Percentiles rank a stretch among this genome's conserved stretches.
phyloP scores from a whole-genome alignment of 148 eudicot genomes.

The Tetragonia tetragonoides region DNA sequence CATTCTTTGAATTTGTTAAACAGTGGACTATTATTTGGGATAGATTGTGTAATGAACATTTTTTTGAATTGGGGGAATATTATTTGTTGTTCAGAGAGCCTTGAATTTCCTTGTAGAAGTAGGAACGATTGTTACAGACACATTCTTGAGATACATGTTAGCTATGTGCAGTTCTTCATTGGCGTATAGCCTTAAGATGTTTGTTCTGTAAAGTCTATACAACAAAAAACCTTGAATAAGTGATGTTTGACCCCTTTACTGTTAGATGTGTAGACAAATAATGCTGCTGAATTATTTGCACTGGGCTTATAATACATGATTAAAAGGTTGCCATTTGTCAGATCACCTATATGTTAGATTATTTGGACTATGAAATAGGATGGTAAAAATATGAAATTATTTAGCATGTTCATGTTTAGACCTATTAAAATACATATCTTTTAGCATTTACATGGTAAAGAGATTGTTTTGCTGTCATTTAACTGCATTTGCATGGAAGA shows the following conservation, averaged over 20 bases:
- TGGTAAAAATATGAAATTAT: background rate
- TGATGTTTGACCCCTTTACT: background rate
- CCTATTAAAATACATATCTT: background rate
- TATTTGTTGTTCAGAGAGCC: background rate
- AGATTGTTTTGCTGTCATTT: too few relatives aligned
- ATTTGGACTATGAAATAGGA: background rate
- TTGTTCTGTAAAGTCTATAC: background rate
- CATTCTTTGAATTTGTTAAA: too few relatives aligned
- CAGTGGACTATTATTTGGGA: too few relatives aligned
- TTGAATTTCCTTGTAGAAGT: background rate
- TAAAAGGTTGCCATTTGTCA: too few relatives aligned
- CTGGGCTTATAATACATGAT: too few relatives aligned
- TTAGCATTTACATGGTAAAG: background rate
- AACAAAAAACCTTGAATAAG: too few relatives aligned
- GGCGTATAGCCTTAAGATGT: background rate
- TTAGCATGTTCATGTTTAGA: background rate
- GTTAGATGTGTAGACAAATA: background rate
- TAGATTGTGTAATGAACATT: too few relatives aligned
- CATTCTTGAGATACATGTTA: too few relatives aligned
- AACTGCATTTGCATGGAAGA: too few relatives aligned
- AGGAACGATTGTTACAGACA: background rate
- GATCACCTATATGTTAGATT: too few relatives aligned
- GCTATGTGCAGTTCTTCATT: background rate
- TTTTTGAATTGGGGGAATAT: background rate
- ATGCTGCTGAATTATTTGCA: too few relatives aligned